Base-by-base conservation (phyloP, 768 basidiomycete species). In the Leccinum disarticulatum region DNA sequence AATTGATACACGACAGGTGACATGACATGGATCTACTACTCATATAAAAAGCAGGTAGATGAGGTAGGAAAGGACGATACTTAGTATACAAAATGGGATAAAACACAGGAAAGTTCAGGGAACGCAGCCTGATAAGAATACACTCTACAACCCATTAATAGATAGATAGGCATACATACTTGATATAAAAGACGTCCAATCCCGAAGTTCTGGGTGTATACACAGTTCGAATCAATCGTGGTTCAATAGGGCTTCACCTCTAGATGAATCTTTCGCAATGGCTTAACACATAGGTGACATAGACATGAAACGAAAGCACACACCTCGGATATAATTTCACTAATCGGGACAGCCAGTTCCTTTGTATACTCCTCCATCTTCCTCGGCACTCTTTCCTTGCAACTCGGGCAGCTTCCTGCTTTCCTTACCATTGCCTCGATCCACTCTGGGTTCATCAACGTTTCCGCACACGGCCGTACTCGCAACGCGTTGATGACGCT, bases 401-500 rank as follows among this genome's bases (percentile, higher is more conserved):
- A 73, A 53, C 33, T 61, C 43, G 55, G 58, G 50, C 72, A 73
- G 47, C 72, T 73, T 22, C 72, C 73, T 31, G 72, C 64, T 62
- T 62, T 73, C 50, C 62, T 70, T 6, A 67, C 59, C 68, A 75
- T 64, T 35, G 60, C 36, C 27, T 73, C 72, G 11, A 75, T 66
- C 72, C 72, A 73, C 54, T 73, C 72, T 19, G 58, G 4, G 25
- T 67, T 75, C 60, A 64, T 58, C 51, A 73, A 52, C 17, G 70
- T 73, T 28, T 73, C 72, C 17, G 63, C 67, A 49, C 72, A 74
- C 6, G 72, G 72, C n/a, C 72, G 73, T 22, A 70, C 60, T 30
- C 72, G 70, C 50, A 73, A 56, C 11, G 56, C 65, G 6, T 75
- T 73, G 30, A 73, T 72, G 14, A 75, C 73, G 27, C 72, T 70